These are phyloP conservation scores for Dactylorhiza incarnata DNA, from an alignment of 106 monocot genomes.

Conservation along the genomic window DNA sequence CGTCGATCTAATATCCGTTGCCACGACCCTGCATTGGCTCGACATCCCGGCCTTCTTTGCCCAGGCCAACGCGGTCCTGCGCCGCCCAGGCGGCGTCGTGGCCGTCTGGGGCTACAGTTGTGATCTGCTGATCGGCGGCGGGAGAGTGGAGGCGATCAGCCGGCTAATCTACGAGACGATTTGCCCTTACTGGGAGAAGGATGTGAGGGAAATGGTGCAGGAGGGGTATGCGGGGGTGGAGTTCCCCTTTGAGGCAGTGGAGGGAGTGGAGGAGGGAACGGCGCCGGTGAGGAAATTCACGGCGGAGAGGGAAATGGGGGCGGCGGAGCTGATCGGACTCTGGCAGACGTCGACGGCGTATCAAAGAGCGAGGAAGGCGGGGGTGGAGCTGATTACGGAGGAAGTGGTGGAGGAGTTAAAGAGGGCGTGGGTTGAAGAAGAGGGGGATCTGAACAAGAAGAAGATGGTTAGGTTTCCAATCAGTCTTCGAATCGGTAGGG, in stretches of 20 bases:
- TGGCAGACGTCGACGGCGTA: slow-evolving; percentile 73
- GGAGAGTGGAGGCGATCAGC: slow-evolving; percentile 35
- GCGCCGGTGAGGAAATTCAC: slow-evolving; percentile 56
- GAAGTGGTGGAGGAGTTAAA: slow-evolving; percentile 34
- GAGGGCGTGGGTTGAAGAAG: slow-evolving; percentile 49
- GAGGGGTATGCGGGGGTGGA: slow-evolving; percentile 35
- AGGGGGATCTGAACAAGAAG: slow-evolving; percentile 10
- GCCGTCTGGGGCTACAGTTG: slow-evolving; percentile 66
- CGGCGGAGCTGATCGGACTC: slow-evolving; percentile 33
- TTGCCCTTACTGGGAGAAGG: slow-evolving; percentile 32
- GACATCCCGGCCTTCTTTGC: slow-evolving; percentile 54
- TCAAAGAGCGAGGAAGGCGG: slow-evolving; percentile 56
- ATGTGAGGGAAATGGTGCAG: slow-evolving; percentile 33
- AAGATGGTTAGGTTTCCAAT: slow-evolving; percentile 33
- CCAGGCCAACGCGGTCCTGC: slow-evolving; percentile 31
- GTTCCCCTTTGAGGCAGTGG: slow-evolving; percentile 70
- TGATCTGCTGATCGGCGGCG: too few relatives aligned
- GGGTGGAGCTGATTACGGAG: slow-evolving; percentile 58
- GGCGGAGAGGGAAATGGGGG: slow-evolving; percentile 32
- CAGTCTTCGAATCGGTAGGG: slow-evolving; percentile 48
- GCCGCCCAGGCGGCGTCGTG: slow-evolving; percentile 42
- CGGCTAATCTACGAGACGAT: slow-evolving; percentile 22
- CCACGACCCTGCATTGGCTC: slow-evolving; percentile 86
- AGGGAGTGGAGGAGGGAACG: slow-evolving; percentile 37
- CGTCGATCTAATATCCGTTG: slow-evolving; percentile 67